These are phyloP conservation scores for Suhomyces chickasaworum DNA, from an alignment of 1,139 yeast genomes.

Conservation along the genomic window DNA sequence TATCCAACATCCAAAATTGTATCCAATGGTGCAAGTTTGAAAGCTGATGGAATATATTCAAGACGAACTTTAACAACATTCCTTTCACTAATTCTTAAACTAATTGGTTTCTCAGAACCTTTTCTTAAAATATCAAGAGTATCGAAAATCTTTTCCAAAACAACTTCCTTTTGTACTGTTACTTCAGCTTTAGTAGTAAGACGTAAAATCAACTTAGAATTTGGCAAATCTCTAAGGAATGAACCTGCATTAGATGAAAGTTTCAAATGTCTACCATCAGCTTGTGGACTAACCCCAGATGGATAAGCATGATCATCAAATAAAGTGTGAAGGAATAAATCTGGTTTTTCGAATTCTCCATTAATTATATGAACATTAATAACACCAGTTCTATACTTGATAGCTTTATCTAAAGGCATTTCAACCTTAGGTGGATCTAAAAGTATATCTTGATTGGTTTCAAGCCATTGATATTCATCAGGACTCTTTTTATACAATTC, in stretches of 20 bases:
- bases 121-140: constrained; percentile 56
- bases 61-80: constrained; percentile 50
- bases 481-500: constrained; percentile 59
- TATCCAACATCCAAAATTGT: constrained; percentile 69
- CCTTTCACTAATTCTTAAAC: constrained; percentile 46
- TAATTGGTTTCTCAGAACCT: constrained; percentile 49
- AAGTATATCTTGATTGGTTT: constrained; percentile 49
- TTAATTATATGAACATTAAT: constrained; percentile 52
- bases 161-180: constrained; percentile 47
- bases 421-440: constrained; percentile 48
- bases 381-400: constrained; percentile 62
- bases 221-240: constrained; percentile 68
- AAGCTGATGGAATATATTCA: constrained; percentile 61
- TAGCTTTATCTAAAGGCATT: constrained; percentile 54
- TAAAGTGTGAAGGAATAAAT: constrained; percentile 55
- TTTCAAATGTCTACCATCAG: constrained; percentile 42
- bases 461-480: constrained; percentile 64
- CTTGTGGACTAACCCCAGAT: constrained; percentile 51
- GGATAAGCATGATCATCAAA: constrained; percentile 69
- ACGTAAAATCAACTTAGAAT: constrained; percentile 60
- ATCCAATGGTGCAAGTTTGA: constrained; percentile 57
- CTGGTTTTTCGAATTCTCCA: constrained; percentile 52
- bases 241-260: constrained; percentile 53
- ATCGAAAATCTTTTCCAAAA: constrained; percentile 49
- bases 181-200: constrained; percentile 54